Evolutionary conservation across 768 basidiomycete species (phyloP), one percentile per base, ranked within the genome.

Genomic region (Heimioporus sp.): DNA sequence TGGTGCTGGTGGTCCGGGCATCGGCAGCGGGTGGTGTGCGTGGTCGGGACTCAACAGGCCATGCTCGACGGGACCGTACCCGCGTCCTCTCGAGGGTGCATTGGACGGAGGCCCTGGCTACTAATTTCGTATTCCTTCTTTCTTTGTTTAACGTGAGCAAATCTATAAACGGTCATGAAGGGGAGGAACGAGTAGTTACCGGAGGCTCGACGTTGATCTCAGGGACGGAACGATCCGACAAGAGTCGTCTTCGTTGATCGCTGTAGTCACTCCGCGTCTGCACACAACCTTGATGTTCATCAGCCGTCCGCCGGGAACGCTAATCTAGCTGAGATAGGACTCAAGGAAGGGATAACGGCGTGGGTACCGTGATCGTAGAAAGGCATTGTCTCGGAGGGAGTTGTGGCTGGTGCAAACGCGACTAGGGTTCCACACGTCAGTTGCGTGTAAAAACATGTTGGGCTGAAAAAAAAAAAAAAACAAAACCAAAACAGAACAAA

Each of bases 161-260:
- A 44, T 49, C 51, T 38, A 39, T 55, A 53, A 52, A 45, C 17
- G 49, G 51, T 37, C 36, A 36, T 19, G 17, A 45, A 35, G 39
- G 16, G n/a, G n/a, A n/a, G n/a, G n/a, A n/a, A n/a, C 24, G 50
- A 37, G 19, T 48, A 63, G 48, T 61, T 58, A 69, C 67, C 53
- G 67, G 67, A 46, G 67, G 58, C 43, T 71, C 60, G 7, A 69
- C 43, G 24, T 37, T 65, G 53, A 69, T 69, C 44, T 71, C 67
- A 57, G 67, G 67, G 47, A 69, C 63, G 43, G 67, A 69, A 30
- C 67, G 69, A 39, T 70, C 67, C 31, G 69, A 71, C 21, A 69
- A 68, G 15, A 61, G 43, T 0, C 52, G 56, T 54, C 66, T 51
- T 17, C 56, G 69, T 32, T 59, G 58, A 48, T 66, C 54, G 21